These are phyloP conservation scores for Isoetes taiwanensis DNA, from an alignment of 75 land plant species.

Conservation along the genomic window DNA sequence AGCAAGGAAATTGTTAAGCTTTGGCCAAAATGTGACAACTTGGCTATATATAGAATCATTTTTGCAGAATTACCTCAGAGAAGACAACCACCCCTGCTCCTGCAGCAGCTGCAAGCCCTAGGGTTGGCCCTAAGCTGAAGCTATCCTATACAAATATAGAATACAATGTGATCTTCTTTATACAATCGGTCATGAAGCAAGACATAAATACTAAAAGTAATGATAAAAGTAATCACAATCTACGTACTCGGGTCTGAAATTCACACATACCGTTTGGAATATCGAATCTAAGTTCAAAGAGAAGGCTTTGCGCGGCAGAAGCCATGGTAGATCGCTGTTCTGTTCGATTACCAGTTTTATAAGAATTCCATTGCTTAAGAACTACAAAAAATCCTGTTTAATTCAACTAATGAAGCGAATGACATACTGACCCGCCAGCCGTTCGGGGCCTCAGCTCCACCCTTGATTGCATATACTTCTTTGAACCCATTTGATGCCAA, in stretches of 20 bases:
- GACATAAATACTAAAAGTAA: no score
- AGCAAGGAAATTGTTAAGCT: neutral
- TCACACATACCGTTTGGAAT: slow-evolving; percentile 35
- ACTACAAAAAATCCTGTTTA: neutral
- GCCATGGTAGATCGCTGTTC: slow-evolving; percentile 86
- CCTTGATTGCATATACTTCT: slow-evolving; percentile 76
- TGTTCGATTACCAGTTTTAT: slow-evolving; percentile 24
- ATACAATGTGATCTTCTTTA: no score
- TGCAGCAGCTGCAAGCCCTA: slow-evolving; percentile 73
- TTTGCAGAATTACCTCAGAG: slow-evolving; percentile 48
- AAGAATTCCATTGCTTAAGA: slow-evolving; percentile 2
- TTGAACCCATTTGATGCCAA: slow-evolving; percentile 73
- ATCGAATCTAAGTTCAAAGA: slow-evolving; percentile 42
- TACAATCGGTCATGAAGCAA: no score
- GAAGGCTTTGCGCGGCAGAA: slow-evolving; percentile 46
- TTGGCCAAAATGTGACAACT: neutral
- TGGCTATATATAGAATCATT: neutral
- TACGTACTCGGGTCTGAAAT: slow-evolving; percentile 36
- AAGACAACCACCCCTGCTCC: slow-evolving; percentile 69
- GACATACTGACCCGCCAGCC: slow-evolving; percentile 65
- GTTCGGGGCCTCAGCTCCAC: slow-evolving; percentile 76
- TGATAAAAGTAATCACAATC: no score
- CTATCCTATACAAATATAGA: slow-evolving; percentile 39
- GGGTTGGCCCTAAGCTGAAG: slow-evolving; percentile 29
- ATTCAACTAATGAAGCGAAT: neutral